Base-by-base conservation (phyloP, 805 yeast genomes). In the Zygosaccharomyces kombuchaensis region DNA sequence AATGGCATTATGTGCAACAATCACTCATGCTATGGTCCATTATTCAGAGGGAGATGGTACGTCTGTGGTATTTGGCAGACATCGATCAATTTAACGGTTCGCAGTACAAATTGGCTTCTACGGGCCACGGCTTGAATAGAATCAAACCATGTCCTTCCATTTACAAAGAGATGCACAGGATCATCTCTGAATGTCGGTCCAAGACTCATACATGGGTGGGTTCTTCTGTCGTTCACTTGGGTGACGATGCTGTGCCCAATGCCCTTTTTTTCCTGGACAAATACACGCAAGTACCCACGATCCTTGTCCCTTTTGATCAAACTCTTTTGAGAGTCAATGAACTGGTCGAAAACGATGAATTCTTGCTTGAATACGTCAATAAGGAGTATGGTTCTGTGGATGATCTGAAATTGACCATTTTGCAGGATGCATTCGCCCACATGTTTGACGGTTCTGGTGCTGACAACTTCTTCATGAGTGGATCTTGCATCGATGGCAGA, bases 201-300 rank as follows among this genome's bases (percentile, higher is more conserved):
- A 71, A 72, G 40, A 77, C 85, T 17, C 77, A 82, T 3, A 67
- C 75, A 2, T 85, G 93, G 91, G 82, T 85, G 27, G 95, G 95
- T 2, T 80, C 87, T 4, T 78, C 85, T 12, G 91, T 83, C 17
- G 84, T 85, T 19, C 95, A 85, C 63, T 59, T 86, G 13, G 95
- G 93, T 34, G 95, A 85, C 62, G 84, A 81, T 55, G 85, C 90
- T 1, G 95, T 85, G 4, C 95, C 95, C 2, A 85, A 85, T 61
- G 89, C 91, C 0, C 62, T 86, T 48, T 84, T 84, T 59, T 85
- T 85, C 69, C 65, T 85, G 43, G 93, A 85, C 63, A 85, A 86
- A 60, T 85, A 85, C 60, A 76, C 82, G 25, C 95, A 85, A 62
- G 87, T 86, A 2, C 93, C 93, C 25, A 75, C 82, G 41, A 84